Conservation (phyloP, 768 basidiomycete genomes). For the Amanita rimosa region DNA sequence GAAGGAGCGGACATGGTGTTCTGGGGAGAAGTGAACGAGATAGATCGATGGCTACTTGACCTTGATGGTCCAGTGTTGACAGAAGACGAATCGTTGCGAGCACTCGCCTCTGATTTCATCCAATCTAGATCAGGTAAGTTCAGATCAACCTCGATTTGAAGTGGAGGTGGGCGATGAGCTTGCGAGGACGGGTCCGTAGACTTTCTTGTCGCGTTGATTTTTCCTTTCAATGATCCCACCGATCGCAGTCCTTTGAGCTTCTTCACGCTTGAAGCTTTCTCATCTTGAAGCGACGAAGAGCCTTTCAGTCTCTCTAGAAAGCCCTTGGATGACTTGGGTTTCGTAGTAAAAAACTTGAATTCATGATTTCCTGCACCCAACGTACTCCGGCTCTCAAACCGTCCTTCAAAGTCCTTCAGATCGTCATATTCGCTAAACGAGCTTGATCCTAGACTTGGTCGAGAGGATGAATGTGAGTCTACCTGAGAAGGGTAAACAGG, state of each 20-base stretch:
- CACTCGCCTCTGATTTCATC: constrained; percentile 20
- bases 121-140: constrained; percentile 48
- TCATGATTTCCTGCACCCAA: constrained; percentile 32
- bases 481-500: constrained; percentile 19
- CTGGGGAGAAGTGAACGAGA: constrained; percentile 55
- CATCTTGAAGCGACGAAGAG: constrained; percentile 28
- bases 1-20: constrained; percentile 31
- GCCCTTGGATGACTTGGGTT: constrained; percentile 54
- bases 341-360: constrained; percentile 23
- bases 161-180: constrained; percentile 43
- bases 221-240: constrained; percentile 70
- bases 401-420: constrained; percentile 75
- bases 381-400: constrained; percentile 75
- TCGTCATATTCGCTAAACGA: constrained; percentile 84
- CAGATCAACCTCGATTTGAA: constrained; percentile 43
- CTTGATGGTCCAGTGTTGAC: constrained; percentile 27
- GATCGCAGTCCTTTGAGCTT: constrained; percentile 67
- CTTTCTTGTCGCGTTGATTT: constrained; percentile 24
- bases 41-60: constrained; percentile 51
- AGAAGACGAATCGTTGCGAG: constrained; percentile 4
- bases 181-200: constrained; percentile 36
- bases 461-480: constrained; percentile 27
- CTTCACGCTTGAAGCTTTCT: constrained; percentile 28
- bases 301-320: constrained; percentile 57
- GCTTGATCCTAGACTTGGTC: constrained; percentile 65